Base-by-base conservation (phyloP, 441 rosid genomes). In the Hura crepitans region DNA sequence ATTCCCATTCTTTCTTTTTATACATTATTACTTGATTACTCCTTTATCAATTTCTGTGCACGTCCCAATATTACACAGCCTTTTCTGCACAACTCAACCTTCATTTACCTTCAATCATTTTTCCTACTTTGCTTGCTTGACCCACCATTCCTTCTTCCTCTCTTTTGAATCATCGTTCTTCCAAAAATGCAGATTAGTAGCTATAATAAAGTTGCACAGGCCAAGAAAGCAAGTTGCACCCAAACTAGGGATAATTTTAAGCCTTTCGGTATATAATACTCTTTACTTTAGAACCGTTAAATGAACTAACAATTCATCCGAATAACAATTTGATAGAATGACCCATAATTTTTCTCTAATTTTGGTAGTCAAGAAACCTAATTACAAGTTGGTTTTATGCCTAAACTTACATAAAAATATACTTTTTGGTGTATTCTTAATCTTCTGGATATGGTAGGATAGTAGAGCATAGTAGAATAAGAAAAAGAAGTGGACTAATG, bases 31-130 rank as follows among this genome's bases (percentile, higher is more conserved):
- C 72, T 72, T 72, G 72, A 66, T 64, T 68, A 33, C 74, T 30
- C 68, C 85, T 85, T 77, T 79, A 79, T 85, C 77, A 81, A 83
- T 75, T 81, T 85, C 71, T 69, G 84, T 81, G 86, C 87, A 65
- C 5, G 37, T 69, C 76, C 75, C 71, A 70, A 31, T 66, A 59
- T 46, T 33, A 71, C 0, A 62, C 57, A 55, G 56, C 70, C 77
- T 66, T 25, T 47, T 73, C 42, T 61, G 47, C 50, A 58, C 74
- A 59, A 31, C 78, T 74, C 67, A 72, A 70, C 64, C 65, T 64
- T 12, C 65, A 43, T 27, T 45, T 27, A 20, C 68, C 61, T 74
- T 56, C 73, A 45, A 55, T 54, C 15, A 61, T 51, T 49, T 30
- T 39, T n/a, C 59, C 25, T 13, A 2, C 46, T 59, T 73, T 74